Evolutionary conservation across 2,329 filamentous ascomycete genomes (phyloP), one percentile per base, ranked within the genome.

Genomic region (Colletotrichum scovillei): DNA sequence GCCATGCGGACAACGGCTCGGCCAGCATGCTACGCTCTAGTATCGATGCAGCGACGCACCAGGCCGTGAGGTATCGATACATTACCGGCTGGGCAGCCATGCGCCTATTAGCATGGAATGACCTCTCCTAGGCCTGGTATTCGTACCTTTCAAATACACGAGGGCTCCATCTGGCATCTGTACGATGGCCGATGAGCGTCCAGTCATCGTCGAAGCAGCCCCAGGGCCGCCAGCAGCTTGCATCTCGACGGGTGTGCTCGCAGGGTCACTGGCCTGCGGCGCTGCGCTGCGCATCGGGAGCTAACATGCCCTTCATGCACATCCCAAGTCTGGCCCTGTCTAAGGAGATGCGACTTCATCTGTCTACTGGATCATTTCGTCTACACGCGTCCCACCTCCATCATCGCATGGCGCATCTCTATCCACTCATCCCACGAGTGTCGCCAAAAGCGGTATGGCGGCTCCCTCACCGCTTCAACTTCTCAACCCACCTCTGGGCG

Each of bases 51-150:
- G 32, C 62, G 49, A 60, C 32, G n/a, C 49, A 42, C 32, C 64
- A 60, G 38, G 22, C 22, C 19, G 64, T 75, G 67, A 79, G 78
- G 78, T 79, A 80, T 78, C 75, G 78, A 78, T 82, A 83, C 82
- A 78, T 79, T 76, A 76, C 16, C 38, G 59, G 75, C 82, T 82
- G 81, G 81, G 81, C 80, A 83, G 80, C 81, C 69, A 82, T 80
- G 79, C 81, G 72, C 81, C 78, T 77, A 67, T 77, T 77, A 78
- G 75, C 73, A 77, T 73, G 38, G 42, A 35, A 42, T 11, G 42
- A 59, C 52, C 11, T 56, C 38, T n/a, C 5, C 30, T 14, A 60
- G 49, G 35, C 16, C 52, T 64, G 68, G 77, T 80, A 79, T 68
- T 28, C 65, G 70, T 64, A 73, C 66, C 53, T 71, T 14, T 24